Base-by-base conservation (phyloP, 139 green algal species). In the Dunaliella primolecta region DNA sequence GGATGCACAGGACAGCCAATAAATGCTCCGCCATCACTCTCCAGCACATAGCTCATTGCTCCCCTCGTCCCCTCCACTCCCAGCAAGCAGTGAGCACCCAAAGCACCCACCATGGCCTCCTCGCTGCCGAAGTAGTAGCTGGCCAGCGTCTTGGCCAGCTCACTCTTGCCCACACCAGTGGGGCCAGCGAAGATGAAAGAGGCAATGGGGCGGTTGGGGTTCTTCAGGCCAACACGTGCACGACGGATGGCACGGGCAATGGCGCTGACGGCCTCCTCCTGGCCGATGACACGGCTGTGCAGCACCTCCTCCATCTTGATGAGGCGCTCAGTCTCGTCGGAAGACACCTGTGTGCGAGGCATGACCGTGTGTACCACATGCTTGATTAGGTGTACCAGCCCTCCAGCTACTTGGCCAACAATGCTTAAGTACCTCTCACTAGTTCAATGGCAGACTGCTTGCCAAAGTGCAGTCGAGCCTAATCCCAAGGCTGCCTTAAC, bases 301-400 rank as follows among this genome's bases (percentile, higher is more conserved):
- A 99, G 93, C 78, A 95, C 95, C 86, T 96, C 94, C 95, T 99
- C 97, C 97, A 99, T 99, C 91, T 99, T 98, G 81, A 99, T 93
- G 75, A 99, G 92, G 29, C 95, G 92, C 88, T 98, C 94, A 7
- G 89, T 96, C 95, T 99, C 97, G 84, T 99, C 97, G 27, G 92
- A 94, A 29, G 94, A 98, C 55, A 95, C 83, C 82, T 86, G 78
- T 20, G 32, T 29, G n/a, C 0, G 32, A n/a, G 7, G 25, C 29
- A 77, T 31, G 71, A 25, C 7, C 15, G 46, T 64, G 46, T 64
- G 46, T 64, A 15, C 46, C 72, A 90, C 94, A 93, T 98, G 97
- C 89, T 97, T 94, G 56, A 98, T 94, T 27, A 94, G 94, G 88
- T n/a, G n/a, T n/a, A n/a, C n/a, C n/a, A n/a, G n/a, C n/a, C n/a